A percentile compares a stretch with the other conserved stretches of the same genome.
These are phyloP conservation scores for Tricholoma sp. DNA, from an alignment of 768 basidiomycete genomes.

Conservation along the genomic window DNA sequence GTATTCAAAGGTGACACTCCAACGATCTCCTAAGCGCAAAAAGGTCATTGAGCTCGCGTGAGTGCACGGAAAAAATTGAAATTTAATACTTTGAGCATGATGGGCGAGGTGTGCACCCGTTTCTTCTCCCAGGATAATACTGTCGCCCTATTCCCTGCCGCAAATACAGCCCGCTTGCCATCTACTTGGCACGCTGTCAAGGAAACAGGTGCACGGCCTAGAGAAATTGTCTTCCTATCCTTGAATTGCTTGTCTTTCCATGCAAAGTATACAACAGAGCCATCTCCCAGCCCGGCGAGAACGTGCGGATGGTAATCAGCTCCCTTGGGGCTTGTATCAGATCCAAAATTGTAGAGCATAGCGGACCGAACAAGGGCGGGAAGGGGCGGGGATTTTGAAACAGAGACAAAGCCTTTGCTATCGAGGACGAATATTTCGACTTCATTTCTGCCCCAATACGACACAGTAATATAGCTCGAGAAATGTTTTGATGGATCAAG, in stretches of 20 bases:
- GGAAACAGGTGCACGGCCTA: constrained; percentile 65
- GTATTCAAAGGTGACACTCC: constrained; percentile 50
- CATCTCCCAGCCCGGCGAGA: constrained; percentile 72
- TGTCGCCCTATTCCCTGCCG: constrained; percentile 64
- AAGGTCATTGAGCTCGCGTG: background rate
- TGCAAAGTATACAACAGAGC: constrained; percentile 54
- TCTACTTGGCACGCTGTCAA: constrained; percentile 53
- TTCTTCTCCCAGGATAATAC: constrained; percentile 66
- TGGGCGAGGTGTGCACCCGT: constrained; percentile 59
- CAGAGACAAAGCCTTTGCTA: constrained; percentile 18
- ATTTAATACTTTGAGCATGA: constrained; percentile 59
- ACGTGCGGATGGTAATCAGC: constrained; percentile 46
- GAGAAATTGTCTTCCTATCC: constrained; percentile 54
- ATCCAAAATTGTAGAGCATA: constrained; percentile 57
- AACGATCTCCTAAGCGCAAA: constrained; percentile 37
- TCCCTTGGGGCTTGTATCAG: constrained; percentile 26
- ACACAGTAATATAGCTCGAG: constrained; percentile 50
- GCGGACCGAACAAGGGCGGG: constrained; percentile 43
- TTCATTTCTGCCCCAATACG: constrained; percentile 69
- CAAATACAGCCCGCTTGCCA: constrained; percentile 56
- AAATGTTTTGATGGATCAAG: constrained; percentile 42
- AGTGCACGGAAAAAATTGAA: background rate
- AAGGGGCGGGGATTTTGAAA: constrained; percentile 32
- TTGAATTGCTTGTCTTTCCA: constrained; percentile 39
- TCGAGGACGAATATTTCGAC: constrained; percentile 50